phyloP scores from a whole-genome alignment of 1,139 yeast genomes.

The Taphrina betulina region DNA sequence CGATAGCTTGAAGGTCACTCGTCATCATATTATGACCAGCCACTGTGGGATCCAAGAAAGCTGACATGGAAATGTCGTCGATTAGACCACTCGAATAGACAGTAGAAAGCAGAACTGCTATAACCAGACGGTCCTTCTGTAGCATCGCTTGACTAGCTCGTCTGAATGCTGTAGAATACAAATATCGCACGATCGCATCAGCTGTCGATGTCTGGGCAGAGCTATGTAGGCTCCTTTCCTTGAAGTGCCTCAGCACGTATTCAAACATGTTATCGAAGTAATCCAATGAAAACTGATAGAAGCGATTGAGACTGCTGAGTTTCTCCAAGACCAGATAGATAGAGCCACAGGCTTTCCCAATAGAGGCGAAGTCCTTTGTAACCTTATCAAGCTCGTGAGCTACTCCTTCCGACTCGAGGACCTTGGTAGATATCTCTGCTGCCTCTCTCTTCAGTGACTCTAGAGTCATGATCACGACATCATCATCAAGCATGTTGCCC shows the following conservation, averaged over 20 bases:
- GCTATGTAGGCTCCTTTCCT: no score
- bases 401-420: constrained; percentile 56
- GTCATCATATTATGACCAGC: neutral
- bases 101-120: constrained; percentile 49
- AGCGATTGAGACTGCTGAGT: constrained; percentile 50
- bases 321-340: constrained; percentile 52
- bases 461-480: constrained; percentile 57
- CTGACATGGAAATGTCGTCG: no score
- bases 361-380: constrained; percentile 51
- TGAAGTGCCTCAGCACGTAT: constrained; percentile 45
- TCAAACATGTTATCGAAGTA: constrained; percentile 51
- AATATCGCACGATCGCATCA: constrained; percentile 42
- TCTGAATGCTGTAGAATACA: constrained; percentile 54
- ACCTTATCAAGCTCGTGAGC: constrained; percentile 56
- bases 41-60: no score
- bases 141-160: constrained; percentile 54
- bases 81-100: no score
- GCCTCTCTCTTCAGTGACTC: constrained; percentile 69
- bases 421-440: constrained; percentile 53
- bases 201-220: no score
- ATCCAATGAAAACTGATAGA: constrained; percentile 61
- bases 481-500: constrained; percentile 69
- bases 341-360: constrained; percentile 58
- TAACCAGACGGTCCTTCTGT: constrained; percentile 51
- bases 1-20: neutral